A percentile compares a stretch with the other conserved stretches of the same genome.
Conservation (phyloP, 352 stramenopile species). For the Phytophthora multivora region DNA sequence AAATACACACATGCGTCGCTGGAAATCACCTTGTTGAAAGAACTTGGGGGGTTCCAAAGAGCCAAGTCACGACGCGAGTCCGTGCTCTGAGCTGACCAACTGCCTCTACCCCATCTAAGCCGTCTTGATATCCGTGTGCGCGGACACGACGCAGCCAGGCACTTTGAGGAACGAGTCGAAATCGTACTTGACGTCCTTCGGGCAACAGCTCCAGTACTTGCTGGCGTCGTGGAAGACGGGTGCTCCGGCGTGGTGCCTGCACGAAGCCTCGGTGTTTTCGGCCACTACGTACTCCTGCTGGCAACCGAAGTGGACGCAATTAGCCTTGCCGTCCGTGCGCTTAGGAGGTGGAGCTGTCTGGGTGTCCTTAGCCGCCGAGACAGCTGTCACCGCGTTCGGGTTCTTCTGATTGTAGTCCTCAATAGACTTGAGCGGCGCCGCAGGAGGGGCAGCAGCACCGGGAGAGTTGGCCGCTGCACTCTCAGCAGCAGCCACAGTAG, state of each 20-base stretch:
- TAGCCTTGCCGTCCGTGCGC: constrained; percentile 88
- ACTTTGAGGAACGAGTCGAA: constrained; percentile 95
- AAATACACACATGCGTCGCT: constrained; percentile 9
- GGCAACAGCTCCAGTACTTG: constrained; percentile 95
- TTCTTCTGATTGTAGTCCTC: constrained; percentile 93
- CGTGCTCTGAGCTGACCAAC: background rate
- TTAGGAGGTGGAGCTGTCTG: constrained; percentile 48
- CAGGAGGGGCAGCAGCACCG: constrained; percentile 12
- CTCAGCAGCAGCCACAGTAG: constrained; percentile 76
- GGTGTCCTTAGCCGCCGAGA: constrained; percentile 68
- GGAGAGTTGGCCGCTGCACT: constrained; percentile 36
- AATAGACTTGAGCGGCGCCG: constrained; percentile 88
- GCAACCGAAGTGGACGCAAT: constrained; percentile 92
- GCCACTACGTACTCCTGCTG: constrained; percentile 92
- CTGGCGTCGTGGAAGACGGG: constrained; percentile 93
- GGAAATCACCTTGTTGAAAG: constrained; percentile 24
- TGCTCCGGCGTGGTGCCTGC: constrained; percentile 84
- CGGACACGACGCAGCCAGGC: constrained; percentile 80
- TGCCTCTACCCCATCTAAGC: constrained; percentile 30
- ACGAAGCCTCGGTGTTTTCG: constrained; percentile 81
- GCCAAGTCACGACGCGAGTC: background rate
- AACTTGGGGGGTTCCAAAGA: constrained; percentile 8
- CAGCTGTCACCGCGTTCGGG: constrained; percentile 86
- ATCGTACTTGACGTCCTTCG: constrained; percentile 93
- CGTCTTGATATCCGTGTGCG: constrained; percentile 80